Percentiles rank a stretch among this genome's conserved stretches.
phyloP scores from a whole-genome alignment of 2,329 filamentous ascomycete species.

The Colletotrichum spinosum region DNA sequence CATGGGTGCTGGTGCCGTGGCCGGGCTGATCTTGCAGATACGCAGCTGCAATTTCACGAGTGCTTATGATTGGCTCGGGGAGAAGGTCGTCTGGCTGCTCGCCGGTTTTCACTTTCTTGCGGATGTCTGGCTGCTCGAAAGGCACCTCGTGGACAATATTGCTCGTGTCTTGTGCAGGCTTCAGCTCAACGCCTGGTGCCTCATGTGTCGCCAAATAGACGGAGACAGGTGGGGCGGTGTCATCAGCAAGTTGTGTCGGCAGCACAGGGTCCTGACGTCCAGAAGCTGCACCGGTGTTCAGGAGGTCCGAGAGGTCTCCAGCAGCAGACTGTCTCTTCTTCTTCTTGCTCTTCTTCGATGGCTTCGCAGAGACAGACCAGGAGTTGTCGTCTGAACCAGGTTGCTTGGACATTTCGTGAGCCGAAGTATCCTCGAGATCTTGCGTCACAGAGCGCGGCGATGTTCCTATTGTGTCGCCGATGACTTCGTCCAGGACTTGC shows the following conservation, averaged over 20 bases:
- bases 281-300: background rate
- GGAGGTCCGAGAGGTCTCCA: background rate
- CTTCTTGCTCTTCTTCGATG: constrained; percentile 43
- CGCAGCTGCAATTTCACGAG: constrained; percentile 40
- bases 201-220: constrained; percentile 18
- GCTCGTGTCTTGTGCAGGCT: constrained; percentile 49
- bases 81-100: constrained; percentile 42
- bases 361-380: constrained; percentile 30
- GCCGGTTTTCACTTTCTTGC: constrained; percentile 49
- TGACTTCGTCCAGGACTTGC: too few relatives aligned
- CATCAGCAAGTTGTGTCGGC: background rate
- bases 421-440: too few relatives aligned
- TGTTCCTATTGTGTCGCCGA: too few relatives aligned
- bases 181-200: constrained; percentile 43
- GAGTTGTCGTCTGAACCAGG: constrained; percentile 14
- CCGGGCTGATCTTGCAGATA: constrained; percentile 33
- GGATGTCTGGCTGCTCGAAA: constrained; percentile 48
- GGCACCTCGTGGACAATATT: constrained; percentile 51
- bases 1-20: constrained; percentile 14
- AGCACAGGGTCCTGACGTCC: background rate
- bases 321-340: constrained; percentile 42
- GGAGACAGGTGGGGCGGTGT: constrained; percentile 1
- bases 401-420: too few relatives aligned
- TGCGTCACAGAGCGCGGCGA: too few relatives aligned
- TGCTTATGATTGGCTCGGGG: constrained; percentile 42